Conservation (phyloP, 2,329 filamentous ascomycete species). For the Microsporum ferrugineum region DNA sequence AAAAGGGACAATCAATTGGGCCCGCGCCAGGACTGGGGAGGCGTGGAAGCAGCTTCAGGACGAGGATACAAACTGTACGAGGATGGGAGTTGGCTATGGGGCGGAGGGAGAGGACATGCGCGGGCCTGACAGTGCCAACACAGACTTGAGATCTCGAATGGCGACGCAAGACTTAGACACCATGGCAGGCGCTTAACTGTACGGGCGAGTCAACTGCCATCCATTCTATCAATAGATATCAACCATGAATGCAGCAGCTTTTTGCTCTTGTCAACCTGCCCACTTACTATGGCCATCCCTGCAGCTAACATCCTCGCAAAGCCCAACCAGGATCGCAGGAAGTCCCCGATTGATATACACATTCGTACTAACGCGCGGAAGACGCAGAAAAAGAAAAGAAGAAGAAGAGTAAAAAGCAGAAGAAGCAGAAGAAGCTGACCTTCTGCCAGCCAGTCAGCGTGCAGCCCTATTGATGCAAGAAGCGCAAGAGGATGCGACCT, state of each 20-base stretch:
- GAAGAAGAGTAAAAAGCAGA: not conserved
- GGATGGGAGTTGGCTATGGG: not conserved
- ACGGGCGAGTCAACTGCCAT: no score
- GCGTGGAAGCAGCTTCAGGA: not conserved
- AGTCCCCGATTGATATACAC: slow-evolving; percentile 5
- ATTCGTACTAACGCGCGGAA: slow-evolving; percentile 3
- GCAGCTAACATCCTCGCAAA: not conserved
- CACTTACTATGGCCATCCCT: not conserved
- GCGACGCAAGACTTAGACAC: no score
- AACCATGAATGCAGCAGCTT: no score
- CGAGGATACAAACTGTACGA: not conserved
- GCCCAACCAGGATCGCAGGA: not conserved
- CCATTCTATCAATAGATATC: no score
- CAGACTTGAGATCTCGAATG: not conserved
- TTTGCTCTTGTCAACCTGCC: not conserved
- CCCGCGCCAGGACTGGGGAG: not conserved
- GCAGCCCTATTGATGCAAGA: not conserved
- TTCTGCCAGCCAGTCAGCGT: not conserved
- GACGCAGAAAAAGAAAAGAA: not conserved
- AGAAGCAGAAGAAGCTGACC: not conserved
- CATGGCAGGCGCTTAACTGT: no score
- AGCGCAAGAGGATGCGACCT: not conserved
- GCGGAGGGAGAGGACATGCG: not conserved
- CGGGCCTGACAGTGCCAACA: not conserved
- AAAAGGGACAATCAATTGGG: not conserved